Evolutionary conservation across 2,329 filamentous ascomycete species (phyloP), one percentile per base, ranked within the genome.

Genomic region (Elsinoe batatas): DNA sequence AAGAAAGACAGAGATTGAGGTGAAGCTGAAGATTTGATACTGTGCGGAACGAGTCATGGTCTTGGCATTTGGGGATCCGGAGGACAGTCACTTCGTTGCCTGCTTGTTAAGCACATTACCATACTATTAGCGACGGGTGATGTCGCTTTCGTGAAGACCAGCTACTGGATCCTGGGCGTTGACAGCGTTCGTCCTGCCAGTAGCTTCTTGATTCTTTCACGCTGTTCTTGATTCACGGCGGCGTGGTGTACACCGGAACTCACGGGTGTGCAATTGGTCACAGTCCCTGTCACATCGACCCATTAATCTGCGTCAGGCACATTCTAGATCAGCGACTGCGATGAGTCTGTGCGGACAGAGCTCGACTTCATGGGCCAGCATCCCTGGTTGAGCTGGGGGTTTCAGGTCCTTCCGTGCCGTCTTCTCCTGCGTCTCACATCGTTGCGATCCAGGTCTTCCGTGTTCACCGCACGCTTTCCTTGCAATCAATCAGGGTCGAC

Each of bases 1-100:
- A 72, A 72, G 55, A 65, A 64, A 65, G 66, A 47, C 20, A 42
- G 53, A 36, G 13, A 20, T 40, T 32, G 49, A 65, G 61, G 53
- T 36, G 20, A 44, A 44, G 44, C 18, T 20, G 46, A 56, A 53
- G 46, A 53, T 55, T 55, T 37, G 42, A 55, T 51, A 38, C 32
- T 51, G 47, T 51, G 47, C 47, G 26, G 26, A 20, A 36, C 44
- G 47, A 51, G 47, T 51, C 47, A 51, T 37, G 47, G 18, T 26
- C 44, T 49, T 49, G 44, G 44, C 44, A 46, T 8, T 18, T n/a
- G 36, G 13, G 3, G 5, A 22, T 22, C 22, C 3, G 22, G 5
- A 5, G 5, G 3, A 38, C 13, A n/a, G 1, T 38, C 17, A n/a
- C 13, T 38, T 38, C 36, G 36, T n/a, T 38, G 26, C 26, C 26